A percentile compares a stretch with the other conserved stretches of the same genome.
phyloP scores from a whole-genome alignment of 192 early-diverging fungal species.

The Gonapodya prolifera region DNA sequence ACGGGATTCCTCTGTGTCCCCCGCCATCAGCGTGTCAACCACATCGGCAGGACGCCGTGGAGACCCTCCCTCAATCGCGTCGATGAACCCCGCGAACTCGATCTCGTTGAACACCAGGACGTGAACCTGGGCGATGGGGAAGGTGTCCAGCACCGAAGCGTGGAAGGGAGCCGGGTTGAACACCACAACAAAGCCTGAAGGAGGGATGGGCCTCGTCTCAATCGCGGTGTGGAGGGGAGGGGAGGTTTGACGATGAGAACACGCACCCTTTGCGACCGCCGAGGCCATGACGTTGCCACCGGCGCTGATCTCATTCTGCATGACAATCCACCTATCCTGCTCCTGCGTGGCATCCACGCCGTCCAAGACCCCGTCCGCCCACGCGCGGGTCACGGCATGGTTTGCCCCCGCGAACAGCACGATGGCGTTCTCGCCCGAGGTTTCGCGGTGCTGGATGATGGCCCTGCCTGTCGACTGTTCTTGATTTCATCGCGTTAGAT shows the following conservation, averaged over 20 bases:
- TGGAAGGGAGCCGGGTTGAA: conserved; percentile 3
- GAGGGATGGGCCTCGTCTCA: too few species aligned
- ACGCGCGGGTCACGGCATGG: conserved; percentile 29
- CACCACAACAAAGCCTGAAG: not conserved
- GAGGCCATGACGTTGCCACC: conserved; percentile 48
- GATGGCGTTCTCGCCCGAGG: conserved; percentile 73
- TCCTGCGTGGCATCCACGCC: conserved; percentile 40
- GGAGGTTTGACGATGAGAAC: too few species aligned
- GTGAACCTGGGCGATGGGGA: not conserved
- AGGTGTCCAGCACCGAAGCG: not conserved
- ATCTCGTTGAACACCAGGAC: conserved; percentile 2
- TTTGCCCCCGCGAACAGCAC: conserved; percentile 74
- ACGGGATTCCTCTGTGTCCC: too few species aligned
- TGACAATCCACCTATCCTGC: conserved; percentile 59
- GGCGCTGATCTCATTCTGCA: conserved; percentile 77
- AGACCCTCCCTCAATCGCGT: too few species aligned
- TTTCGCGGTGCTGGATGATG: conserved; percentile 64
- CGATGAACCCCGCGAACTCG: not conserved
- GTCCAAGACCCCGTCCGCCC: conserved; percentile 24
- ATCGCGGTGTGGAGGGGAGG: too few species aligned
- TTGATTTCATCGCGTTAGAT: not conserved
- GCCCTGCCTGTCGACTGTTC: conserved; percentile 61
- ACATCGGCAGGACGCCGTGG: too few species aligned
- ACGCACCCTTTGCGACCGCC: conserved; percentile 34
- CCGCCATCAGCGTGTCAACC: too few species aligned